Evolutionary conservation across 73 alveolate genomes (phyloP), one percentile per base, ranked within the genome.

Genomic region (Tetrahymena thermophila): DNA sequence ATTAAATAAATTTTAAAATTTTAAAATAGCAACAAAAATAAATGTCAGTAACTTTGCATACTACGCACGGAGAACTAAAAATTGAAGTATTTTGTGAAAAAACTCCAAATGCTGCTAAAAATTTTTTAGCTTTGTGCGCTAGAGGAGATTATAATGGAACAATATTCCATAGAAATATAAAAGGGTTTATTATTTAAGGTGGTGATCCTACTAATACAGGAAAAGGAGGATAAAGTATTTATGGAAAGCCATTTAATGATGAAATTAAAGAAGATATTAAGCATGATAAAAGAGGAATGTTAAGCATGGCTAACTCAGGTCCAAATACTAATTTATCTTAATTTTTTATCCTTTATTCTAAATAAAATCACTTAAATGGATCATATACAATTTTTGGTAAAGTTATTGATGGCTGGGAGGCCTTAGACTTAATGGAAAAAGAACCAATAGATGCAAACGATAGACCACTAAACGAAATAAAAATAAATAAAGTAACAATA

Each of bases 151-250:
- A 97, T 95, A 96, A 94, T 40, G 95, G 95, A 19, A 58, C 97
- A 40, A 42, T 93, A 34, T 97, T 97, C 96, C 98, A 97, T 95
- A 58, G 98, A 94, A 97, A 97, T 56, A 97, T 97, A 34, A 96
- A 93, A 84, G 97, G 97, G 44, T 97, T 97, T 71, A 96, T 97
- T 11, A 42, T 97, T 37, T 93, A 97, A 96, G 98, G 98, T 5
- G 98, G 98, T 8, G 98, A 97, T 95, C 98, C 98, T 19, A 96
- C 98, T n/a, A 94, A 96, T 50, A 95, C 96, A 38, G 98, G 98
- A 35, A 97, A 97, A 84, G 98, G 98, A 28, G 98, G 98, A 9
- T 97, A 94, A 25, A 85, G 97, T 57, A 97, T 97, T 56, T 97
- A 83, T 93, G 97, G 97, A 37, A 84, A 94, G n/a, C 35, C 40